Evolutionary conservation across 345 rosid species (phyloP).

Genomic region (Gossypium raimondii): DNA sequence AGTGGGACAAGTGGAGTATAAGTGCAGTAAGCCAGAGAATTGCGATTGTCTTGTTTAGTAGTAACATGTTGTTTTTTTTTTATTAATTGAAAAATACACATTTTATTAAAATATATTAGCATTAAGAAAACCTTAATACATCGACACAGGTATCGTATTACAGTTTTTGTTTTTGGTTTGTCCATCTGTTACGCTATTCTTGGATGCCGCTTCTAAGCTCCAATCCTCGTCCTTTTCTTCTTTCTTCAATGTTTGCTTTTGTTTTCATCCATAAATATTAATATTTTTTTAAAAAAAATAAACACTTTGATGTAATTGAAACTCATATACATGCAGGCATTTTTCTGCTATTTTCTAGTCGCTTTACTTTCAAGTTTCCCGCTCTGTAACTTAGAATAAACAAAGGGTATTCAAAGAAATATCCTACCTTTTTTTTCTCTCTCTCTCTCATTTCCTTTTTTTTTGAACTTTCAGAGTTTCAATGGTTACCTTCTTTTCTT

Average conservation of each 20-base stretch:
- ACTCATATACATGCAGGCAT: constrained; percentile 17
- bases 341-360: constrained; percentile 33
- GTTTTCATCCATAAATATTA: too few relatives aligned
- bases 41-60: constrained; percentile 1
- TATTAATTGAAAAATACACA: background rate
- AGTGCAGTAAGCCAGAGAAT: constrained; percentile 2
- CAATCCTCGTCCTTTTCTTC: constrained; percentile 43
- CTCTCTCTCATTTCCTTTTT: background rate
- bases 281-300: too few relatives aligned
- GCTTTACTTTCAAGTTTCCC: constrained; percentile 66
- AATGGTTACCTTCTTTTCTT: background rate
- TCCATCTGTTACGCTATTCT: constrained; percentile 25
- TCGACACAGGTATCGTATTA: background rate
- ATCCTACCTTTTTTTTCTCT: background rate
- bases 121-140: too few relatives aligned
- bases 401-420: background rate
- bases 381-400: constrained; percentile 38
- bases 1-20: background rate
- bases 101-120: background rate
- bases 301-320: background rate
- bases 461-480: constrained; percentile 3
- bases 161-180: background rate
- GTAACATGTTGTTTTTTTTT: background rate
- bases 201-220: constrained; percentile 35
- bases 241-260: constrained; percentile 30